phyloP scores from a whole-genome alignment of 2,329 filamentous ascomycete genomes.

The Thielaviopsis populi region DNA sequence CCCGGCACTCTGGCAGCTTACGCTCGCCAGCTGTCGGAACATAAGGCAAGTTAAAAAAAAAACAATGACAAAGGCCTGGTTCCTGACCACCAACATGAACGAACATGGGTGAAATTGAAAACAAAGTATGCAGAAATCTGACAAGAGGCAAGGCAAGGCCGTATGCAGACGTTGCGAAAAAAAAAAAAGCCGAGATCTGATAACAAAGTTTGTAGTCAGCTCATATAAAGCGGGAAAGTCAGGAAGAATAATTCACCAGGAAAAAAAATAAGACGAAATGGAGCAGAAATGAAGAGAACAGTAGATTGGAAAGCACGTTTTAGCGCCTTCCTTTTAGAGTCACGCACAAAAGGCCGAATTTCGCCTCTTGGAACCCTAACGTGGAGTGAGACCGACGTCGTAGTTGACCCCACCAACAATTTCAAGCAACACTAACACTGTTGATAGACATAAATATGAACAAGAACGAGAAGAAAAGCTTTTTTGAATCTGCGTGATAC shows the following conservation, averaged over 20 bases:
- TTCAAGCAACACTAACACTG: not conserved
- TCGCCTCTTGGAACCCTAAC: constrained; percentile 5
- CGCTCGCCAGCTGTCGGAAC: not conserved
- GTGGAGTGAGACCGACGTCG: not conserved
- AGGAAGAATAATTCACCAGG: not conserved
- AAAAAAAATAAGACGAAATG: not conserved
- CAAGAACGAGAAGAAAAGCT: not conserved
- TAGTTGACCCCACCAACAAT: not conserved
- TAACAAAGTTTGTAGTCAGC: no score
- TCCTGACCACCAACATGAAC: not conserved
- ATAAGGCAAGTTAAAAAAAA: not conserved
- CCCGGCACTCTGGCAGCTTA: not conserved
- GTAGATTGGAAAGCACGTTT: not conserved
- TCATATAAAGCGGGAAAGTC: no score
- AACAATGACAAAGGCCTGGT: not conserved
- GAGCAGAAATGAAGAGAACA: not conserved
- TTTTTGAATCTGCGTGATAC: not conserved
- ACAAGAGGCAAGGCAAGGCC: not conserved
- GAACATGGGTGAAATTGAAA: not conserved
- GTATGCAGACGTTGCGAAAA: not conserved
- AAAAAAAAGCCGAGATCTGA: not conserved
- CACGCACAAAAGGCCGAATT: not conserved
- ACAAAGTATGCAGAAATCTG: not conserved
- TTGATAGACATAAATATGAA: not conserved
- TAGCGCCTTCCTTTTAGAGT: not conserved